Evolutionary conservation across 2,329 filamentous ascomycete species (phyloP), one percentile per base, ranked within the genome.

Genomic region (Ophiostoma piceae): DNA sequence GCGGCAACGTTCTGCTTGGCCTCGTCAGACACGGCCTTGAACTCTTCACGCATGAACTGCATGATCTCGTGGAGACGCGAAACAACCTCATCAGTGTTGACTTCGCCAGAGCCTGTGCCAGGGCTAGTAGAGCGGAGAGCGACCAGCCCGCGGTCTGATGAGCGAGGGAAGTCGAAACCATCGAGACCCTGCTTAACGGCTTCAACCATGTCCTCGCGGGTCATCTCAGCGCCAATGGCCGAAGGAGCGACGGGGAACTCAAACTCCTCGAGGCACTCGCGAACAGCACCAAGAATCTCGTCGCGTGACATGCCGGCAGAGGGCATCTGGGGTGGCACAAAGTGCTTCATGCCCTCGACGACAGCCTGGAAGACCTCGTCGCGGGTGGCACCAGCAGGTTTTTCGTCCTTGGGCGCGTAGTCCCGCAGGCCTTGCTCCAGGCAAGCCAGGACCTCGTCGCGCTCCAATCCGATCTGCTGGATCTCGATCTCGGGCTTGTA

Each of bases 401-500:
- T 79, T 22, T 87, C 82, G n/a, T 82, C 80, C 22, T 78, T 81
- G 16, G 84, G 83, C 1, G 84, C 84, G 76, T 95, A 93, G 66
- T 92, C 88, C 73, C 91, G 88, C 0, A 98, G 84, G 0, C 94
- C 94, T 80, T 97, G 90, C 74, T 91, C 89, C 35, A 98, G 84
- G 74, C 93, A 96, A 54, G 90, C 88, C 16, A 98, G 83, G 66
- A 98, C 91, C 76, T 98, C 94, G 14, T 97, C 92, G 5, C 92
- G 87, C 77, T 97, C 94, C 0, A 98, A 83, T 1, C 94, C 94
- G 72, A 96, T 91, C 75, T 96, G 92, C 75, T 97, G 90, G 4
- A 96, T 85, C 74, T 96, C 90, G 67, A 97, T 92, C 75, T 97
- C 92, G 0, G 94, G 94, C 79, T 96, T 96, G 80, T 96, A 96